Percentiles rank a stretch among this genome's conserved stretches.
Conservation (phyloP, 2,329 filamentous ascomycete genomes). For the Aureobasidium sp. region DNA sequence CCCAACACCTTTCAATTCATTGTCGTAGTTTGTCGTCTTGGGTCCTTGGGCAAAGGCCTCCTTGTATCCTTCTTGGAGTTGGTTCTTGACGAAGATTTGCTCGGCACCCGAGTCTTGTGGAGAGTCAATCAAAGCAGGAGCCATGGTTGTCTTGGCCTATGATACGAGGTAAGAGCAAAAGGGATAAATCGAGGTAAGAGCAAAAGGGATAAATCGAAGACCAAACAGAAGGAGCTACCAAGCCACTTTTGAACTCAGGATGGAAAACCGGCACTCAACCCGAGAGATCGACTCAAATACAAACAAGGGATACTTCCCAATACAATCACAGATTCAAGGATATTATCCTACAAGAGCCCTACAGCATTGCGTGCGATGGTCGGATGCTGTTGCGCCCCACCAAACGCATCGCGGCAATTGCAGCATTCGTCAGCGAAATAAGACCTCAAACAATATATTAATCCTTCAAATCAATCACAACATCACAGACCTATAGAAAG, state of each 20-base stretch:
- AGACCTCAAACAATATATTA: background rate
- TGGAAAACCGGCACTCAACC: background rate
- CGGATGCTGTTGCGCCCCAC: background rate
- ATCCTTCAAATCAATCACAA: background rate
- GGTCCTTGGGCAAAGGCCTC: slow-evolving; percentile 39
- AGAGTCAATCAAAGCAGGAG: slow-evolving; percentile 37
- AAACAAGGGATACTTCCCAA: background rate
- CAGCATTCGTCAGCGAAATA: background rate
- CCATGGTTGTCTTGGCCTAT: slow-evolving; percentile 27
- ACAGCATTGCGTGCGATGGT: slow-evolving; percentile 9
- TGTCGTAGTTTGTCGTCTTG: slow-evolving; percentile 40
- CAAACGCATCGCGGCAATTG: background rate
- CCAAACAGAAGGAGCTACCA: background rate
- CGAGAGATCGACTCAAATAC: background rate
- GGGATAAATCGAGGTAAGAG: background rate
- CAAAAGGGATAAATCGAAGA: background rate
- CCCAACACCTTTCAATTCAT: slow-evolving; percentile 47
- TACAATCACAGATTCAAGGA: background rate
- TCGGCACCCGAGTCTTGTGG: slow-evolving; percentile 23
- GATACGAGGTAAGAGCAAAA: background rate
- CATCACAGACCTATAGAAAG: background rate
- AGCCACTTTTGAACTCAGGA: background rate
- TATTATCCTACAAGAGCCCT: background rate
- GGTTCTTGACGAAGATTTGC: slow-evolving; percentile 8
- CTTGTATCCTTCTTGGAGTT: slow-evolving; percentile 27